These are phyloP conservation scores for Salix udensis DNA, from an alignment of 345 rosid genomes.

Conservation along the genomic window DNA sequence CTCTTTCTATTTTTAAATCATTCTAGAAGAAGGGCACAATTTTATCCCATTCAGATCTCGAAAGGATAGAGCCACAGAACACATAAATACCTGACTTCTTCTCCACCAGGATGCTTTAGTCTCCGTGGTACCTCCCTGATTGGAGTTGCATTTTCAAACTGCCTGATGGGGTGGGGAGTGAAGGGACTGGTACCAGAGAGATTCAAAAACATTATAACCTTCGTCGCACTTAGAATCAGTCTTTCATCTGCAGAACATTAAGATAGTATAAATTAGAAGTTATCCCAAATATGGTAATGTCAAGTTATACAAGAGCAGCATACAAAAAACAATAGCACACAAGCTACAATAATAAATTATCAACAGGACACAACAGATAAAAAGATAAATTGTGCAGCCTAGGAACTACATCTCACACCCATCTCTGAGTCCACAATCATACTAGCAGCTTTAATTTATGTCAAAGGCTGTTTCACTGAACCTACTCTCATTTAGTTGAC, in stretches of 20 bases:
- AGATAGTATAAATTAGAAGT: conserved; percentile 10
- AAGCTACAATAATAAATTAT: neutral
- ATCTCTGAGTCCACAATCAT: too few relatives aligned
- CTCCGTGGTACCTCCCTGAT: neutral
- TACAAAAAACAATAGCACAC: neutral
- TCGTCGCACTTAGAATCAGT: neutral
- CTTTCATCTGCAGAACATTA: conserved; percentile 28
- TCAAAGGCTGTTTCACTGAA: too few relatives aligned
- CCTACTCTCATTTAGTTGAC: too few relatives aligned
- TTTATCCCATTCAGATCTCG: too few relatives aligned
- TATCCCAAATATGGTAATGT: conserved; percentile 3
- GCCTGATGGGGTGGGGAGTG: neutral
- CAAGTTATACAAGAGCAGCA: neutral
- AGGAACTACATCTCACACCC: neutral
- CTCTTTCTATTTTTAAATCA: neutral
- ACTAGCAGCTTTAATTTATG: too few relatives aligned
- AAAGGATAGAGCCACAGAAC: neutral
- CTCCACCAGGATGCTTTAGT: neutral
- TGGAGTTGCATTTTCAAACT: neutral
- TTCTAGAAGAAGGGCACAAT: too few relatives aligned
- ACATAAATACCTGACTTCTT: neutral
- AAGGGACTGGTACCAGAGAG: neutral
- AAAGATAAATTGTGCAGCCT: neutral
- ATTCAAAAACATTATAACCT: neutral
- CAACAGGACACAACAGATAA: neutral